Conservation (phyloP, 192 early-diverging fungal genomes). For the Rhizophagus clarus region DNA sequence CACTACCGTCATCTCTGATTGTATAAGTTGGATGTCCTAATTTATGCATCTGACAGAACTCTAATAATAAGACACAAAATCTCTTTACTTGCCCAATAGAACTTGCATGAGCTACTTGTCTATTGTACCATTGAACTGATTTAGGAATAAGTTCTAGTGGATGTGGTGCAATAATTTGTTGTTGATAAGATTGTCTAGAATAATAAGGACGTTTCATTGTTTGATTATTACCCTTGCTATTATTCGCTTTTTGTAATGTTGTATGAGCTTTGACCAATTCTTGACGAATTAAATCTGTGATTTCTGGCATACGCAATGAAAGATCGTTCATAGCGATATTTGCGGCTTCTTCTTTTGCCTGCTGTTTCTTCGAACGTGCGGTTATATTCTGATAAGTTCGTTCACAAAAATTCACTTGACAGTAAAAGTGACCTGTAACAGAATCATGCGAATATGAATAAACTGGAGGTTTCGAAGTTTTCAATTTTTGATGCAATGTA, state of each 20-base stretch:
- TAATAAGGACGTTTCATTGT: not conserved
- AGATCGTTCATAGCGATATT: slow-evolving; percentile 13
- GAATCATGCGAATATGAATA: slow-evolving; percentile 9
- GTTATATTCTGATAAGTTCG: slow-evolving; percentile 6
- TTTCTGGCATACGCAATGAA: not conserved
- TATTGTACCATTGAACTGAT: not conserved
- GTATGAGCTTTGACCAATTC: slow-evolving; percentile 4
- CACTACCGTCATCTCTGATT: slow-evolving; percentile 2
- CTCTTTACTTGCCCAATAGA: not conserved
- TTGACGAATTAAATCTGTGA: not conserved
- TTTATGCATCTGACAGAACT: slow-evolving; percentile 29
- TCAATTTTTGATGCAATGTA: slow-evolving; percentile 26
- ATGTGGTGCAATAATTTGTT: slow-evolving; percentile 4
- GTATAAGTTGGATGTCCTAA: slow-evolving; percentile 13
- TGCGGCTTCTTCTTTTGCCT: slow-evolving; percentile 19
- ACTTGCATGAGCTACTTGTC: not conserved
- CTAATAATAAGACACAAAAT: slow-evolving; percentile 12
- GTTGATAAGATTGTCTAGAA: not conserved
- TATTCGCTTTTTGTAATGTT: not conserved
- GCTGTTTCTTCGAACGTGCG: slow-evolving; percentile 24
- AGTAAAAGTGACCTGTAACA: slow-evolving; percentile 13
- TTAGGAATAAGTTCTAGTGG: slow-evolving; percentile 10
- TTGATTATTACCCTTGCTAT: not conserved
- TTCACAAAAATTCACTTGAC: slow-evolving; percentile 14
- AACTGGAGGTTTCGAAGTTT: not conserved